These are phyloP conservation scores for Naganishia cerealis DNA, from an alignment of 1,284 basidiomycete genomes.

Conservation along the genomic window DNA sequence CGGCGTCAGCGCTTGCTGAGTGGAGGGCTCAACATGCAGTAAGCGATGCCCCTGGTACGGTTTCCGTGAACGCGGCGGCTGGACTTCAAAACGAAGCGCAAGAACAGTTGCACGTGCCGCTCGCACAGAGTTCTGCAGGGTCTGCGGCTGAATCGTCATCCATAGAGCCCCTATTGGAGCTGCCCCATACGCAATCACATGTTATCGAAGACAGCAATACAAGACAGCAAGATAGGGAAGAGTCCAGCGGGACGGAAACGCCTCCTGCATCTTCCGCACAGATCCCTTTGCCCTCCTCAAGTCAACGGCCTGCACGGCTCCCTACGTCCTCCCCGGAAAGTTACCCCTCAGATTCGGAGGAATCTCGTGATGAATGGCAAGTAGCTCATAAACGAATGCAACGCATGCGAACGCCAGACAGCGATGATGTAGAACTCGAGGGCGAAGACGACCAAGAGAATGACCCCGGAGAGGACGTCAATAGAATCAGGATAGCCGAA, in stretches of 20 bases:
- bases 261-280: conserved; percentile 24
- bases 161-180: background rate
- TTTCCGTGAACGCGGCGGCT: background rate
- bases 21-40: conserved; percentile 19
- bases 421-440: conserved; percentile 19
- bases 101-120: background rate
- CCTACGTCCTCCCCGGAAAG: conserved; percentile 22
- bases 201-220: background rate
- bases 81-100: background rate
- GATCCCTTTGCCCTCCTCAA: conserved; percentile 5
- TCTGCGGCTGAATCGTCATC: background rate
- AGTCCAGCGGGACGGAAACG: background rate
- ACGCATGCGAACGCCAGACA: conserved; percentile 14
- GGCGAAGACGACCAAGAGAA: conserved; percentile 21
- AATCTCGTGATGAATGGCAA: conserved; percentile 24
- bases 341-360: conserved; percentile 25
- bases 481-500: background rate
- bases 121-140: background rate
- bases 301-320: conserved; percentile 21
- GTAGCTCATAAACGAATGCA: conserved; percentile 9
- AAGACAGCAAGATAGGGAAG: background rate
- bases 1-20: conserved; percentile 6
- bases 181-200: background rate
- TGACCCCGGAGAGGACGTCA: background rate
- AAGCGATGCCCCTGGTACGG: background rate